Evolutionary conservation across 1,139 yeast genomes (phyloP), one percentile per base, ranked within the genome.

Genomic region (Yamadazyma dendronema): DNA sequence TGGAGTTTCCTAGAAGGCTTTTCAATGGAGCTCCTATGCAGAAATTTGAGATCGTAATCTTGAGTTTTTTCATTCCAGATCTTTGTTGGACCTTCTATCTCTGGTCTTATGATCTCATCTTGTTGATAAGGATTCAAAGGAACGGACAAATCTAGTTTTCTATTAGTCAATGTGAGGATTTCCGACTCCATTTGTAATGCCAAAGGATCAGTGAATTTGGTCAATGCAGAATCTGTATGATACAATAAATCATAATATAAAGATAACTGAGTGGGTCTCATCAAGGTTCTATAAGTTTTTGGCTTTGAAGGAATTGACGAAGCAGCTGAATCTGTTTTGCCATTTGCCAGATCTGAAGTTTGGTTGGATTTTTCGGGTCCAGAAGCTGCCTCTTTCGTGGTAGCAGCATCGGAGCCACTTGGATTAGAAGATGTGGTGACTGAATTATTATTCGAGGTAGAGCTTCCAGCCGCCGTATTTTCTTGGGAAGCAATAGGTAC

Each of bases 141-240:
- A 2, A 85, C 89, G 7, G 81, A 71, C 40, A 90, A 64, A 50
- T 87, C 84, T 22, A 92, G 60, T 42, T 87, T 84, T 42, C 97
- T 72, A 39, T 84, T 77, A 2, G 96, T 84, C 35, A 88, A 65
- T 0, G 88, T 77, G 39, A 90, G 66, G 27, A 89, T 78, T 57
- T 90, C 97, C 11, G 92, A 72, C 57, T 92, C 97, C 80, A 87
- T 81, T 40, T 78, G 80, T 21, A 84, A 60, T 0, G 90, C 81
- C 39, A 88, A 66, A 28, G 79, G 79, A 57, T 92, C 97, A 16
- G 89, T 82, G 56, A 88, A 85, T 43, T 85, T 66, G 5, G 86
- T 76, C 31, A 88, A 79, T 41, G 81, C 78, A 1, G 79, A 67
- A 58, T 90, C 97, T 0, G 96, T 85, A 39, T 87, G 87, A 42